phyloP scores from a whole-genome alignment of 2,329 filamentous ascomycete genomes.

The Sclerotinia glacialis region DNA sequence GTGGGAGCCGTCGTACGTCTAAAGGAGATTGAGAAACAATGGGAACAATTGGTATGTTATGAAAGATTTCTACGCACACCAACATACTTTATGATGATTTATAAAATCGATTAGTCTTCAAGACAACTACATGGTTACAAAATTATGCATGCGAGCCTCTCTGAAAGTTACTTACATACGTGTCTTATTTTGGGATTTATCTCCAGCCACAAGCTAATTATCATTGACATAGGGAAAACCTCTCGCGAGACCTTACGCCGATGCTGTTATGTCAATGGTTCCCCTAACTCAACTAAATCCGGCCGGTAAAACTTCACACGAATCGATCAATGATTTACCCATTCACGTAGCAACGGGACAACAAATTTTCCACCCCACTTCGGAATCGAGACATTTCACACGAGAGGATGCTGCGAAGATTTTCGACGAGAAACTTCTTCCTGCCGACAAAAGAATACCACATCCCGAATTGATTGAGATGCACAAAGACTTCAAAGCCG shows the following conservation, averaged over 20 bases:
- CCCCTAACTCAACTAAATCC: slow-evolving; percentile 64
- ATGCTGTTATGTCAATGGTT: slow-evolving; percentile 76
- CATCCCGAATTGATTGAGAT: slow-evolving; percentile 60
- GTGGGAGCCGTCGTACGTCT: slow-evolving; percentile 68
- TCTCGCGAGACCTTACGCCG: slow-evolving; percentile 72
- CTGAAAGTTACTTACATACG: slow-evolving; percentile 50
- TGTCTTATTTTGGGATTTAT: slow-evolving; percentile 23
- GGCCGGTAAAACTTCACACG: slow-evolving; percentile 51
- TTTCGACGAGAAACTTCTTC: slow-evolving; percentile 58
- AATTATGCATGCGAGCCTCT: slow-evolving; percentile 71
- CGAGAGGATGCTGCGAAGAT: slow-evolving; percentile 64
- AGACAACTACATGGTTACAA: slow-evolving; percentile 92
- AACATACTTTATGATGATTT: slow-evolving; percentile 60
- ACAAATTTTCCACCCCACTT: slow-evolving; percentile 63
- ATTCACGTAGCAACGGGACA: slow-evolving; percentile 60
- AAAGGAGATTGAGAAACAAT: slow-evolving; percentile 66
- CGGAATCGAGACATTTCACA: slow-evolving; percentile 62
- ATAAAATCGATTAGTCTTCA: slow-evolving; percentile 98
- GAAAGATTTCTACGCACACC: slow-evolving; percentile 29
- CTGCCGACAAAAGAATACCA: slow-evolving; percentile 59
- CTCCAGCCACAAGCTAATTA: slow-evolving; percentile 28
- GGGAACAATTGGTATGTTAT: slow-evolving; percentile 59
- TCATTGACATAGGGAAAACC: slow-evolving; percentile 61
- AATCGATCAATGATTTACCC: slow-evolving; percentile 63
- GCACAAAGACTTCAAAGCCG: slow-evolving; percentile 48